Evolutionary conservation across 2,329 filamentous ascomycete species (phyloP), one percentile per base, ranked within the genome.

Genomic region (Onygena corvina): DNA sequence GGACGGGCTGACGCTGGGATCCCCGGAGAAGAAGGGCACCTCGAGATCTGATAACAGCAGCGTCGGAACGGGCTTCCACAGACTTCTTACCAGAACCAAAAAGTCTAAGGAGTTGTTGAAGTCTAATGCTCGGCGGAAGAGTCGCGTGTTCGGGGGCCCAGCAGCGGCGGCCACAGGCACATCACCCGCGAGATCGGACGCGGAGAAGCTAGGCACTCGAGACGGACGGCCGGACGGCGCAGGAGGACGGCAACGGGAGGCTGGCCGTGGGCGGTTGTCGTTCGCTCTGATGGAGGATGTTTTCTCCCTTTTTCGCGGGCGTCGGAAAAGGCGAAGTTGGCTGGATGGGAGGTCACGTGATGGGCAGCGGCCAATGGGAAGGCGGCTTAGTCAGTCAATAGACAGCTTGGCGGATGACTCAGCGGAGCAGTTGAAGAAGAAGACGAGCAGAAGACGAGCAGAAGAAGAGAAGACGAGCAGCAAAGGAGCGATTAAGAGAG

Each of bases 261-360:
- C 8, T 31, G 29, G 29, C 29, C 9, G 29, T 11, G 27, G 9
- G 29, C 9, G n/a, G 4, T 31, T 31, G 29, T 12, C 8, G 4
- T 11, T 42, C 36, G 25, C 21, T 16, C 7, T n/a, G n/a, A n/a
- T n/a, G n/a, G n/a, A n/a, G n/a, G n/a, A n/a, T n/a, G n/a, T 42
- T 20, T 42, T 27, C 11, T 8, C 8, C 9, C 11, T 42, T 20
- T 25, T 42, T 42, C 14, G 6, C 36, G 25, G 8, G 6, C 21
- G 25, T 7, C 12, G 11, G 11, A 42, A 27, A 21, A 25, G 14
- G 21, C 27, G 20, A 25, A 42, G 36, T 42, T 42, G 21, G 21
- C 21, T 42, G n/a, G 36, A 42, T 42, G 21, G 36, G 36, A 42
- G 27, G 36, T 42, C 36, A 42, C 21, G 16, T 42, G 36, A 42